Percentiles rank a stretch among this genome's conserved stretches.
Conservation (phyloP, 139 green algal species). For the Auxenochlorella pyrenoidosa region DNA sequence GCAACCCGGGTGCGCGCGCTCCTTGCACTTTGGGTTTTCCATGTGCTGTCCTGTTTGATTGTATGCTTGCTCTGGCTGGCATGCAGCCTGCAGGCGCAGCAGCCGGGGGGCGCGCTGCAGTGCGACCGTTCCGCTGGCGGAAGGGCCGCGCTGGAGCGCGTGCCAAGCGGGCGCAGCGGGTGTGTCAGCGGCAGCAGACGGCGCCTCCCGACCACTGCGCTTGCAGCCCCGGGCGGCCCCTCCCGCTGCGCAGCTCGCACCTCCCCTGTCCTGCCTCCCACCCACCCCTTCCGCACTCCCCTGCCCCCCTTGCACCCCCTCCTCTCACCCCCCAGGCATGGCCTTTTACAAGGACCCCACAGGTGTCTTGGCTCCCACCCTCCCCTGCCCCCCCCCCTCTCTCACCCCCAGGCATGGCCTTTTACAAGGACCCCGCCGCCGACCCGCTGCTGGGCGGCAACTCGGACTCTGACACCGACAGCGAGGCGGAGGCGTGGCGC, state of each 20-base stretch:
- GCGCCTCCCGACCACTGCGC: no score
- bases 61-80: background rate
- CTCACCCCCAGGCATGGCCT: conserved; percentile 55
- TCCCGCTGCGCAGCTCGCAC: background rate
- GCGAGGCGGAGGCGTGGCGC: conserved; percentile 70
- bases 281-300: background rate
- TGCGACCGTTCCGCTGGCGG: no score
- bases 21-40: background rate
- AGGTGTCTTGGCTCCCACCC: no score
- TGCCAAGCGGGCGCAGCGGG: no score
- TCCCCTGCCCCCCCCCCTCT: background rate
- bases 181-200: no score
- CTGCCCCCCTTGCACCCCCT: background rate
- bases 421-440: conserved; percentile 42
- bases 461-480: conserved; percentile 43
- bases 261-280: no score
- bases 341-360: conserved; percentile 51
- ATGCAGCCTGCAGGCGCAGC: background rate
- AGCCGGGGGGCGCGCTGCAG: no score
- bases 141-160: no score
- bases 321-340: conserved; percentile 49
- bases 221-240: no score
- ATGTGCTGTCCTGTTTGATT: no score
- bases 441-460: conserved; percentile 41
- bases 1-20: conserved; percentile 15